Evolutionary conservation across 805 yeast species (phyloP).

Genomic region (Brettanomyces bruxellensis): DNA sequence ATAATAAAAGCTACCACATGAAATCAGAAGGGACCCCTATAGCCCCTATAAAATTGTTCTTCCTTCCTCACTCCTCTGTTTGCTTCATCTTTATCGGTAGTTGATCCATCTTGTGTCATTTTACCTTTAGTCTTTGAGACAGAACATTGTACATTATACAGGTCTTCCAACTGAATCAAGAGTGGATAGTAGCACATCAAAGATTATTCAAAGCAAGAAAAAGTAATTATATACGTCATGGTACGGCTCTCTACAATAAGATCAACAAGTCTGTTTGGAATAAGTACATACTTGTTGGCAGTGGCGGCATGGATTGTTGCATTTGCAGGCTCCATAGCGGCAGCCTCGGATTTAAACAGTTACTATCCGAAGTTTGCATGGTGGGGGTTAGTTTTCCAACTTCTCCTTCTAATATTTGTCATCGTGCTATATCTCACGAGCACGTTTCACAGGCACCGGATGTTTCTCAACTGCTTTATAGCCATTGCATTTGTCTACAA

Average conservation of each 20-base stretch:
- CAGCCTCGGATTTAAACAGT: constrained; percentile 24
- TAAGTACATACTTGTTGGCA: constrained; percentile 70
- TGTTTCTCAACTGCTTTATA: constrained; percentile 44
- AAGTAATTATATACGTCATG: too few species aligned
- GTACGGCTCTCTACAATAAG: not conserved
- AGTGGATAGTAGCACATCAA: too few species aligned
- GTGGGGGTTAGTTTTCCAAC: constrained; percentile 91
- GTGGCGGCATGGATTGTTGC: constrained; percentile 80
- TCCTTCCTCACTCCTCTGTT: too few species aligned
- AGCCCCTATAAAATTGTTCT: too few species aligned
- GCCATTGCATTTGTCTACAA: constrained; percentile 76
- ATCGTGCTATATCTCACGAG: constrained; percentile 48
- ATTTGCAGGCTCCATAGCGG: constrained; percentile 74
- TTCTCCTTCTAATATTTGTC: constrained; percentile 45
- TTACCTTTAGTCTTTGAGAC: too few species aligned
- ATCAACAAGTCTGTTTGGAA: constrained; percentile 68
- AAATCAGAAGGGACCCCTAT: too few species aligned
- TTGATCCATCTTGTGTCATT: too few species aligned
- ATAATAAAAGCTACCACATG: too few species aligned
- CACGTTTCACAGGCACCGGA: constrained; percentile 60
- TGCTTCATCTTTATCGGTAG: too few species aligned
- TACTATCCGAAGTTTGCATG: constrained; percentile 78
- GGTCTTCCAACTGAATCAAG: too few species aligned
- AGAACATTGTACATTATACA: too few species aligned
- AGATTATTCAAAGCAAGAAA: too few species aligned